phyloP scores from a whole-genome alignment of 352 stramenopile species.

The Pythium rishiriense region DNA sequence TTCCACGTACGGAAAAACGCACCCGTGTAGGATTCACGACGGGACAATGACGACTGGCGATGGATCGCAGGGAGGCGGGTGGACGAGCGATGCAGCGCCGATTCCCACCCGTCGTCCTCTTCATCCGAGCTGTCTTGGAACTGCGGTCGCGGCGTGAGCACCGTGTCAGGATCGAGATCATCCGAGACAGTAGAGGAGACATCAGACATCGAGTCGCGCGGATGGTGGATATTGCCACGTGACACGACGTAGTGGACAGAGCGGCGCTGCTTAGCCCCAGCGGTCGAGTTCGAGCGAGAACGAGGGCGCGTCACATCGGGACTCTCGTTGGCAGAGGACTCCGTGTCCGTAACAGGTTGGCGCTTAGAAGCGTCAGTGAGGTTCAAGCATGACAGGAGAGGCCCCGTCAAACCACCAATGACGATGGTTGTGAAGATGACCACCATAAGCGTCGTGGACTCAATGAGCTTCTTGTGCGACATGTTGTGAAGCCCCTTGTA shows the following conservation, averaged over 20 bases:
- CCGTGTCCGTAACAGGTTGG: conserved; percentile 8
- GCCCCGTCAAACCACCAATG: conserved; percentile 73
- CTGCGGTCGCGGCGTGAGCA: conserved; percentile 68
- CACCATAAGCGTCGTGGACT: conserved; percentile 86
- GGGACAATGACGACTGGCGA: conserved; percentile 30
- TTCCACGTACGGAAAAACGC: conserved; percentile 81
- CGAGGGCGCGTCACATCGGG: conserved; percentile 26
- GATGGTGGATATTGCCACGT: conserved; percentile 26
- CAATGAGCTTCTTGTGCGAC: conserved; percentile 79
- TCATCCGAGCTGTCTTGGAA: conserved; percentile 65
- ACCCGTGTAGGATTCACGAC: conserved; percentile 49
- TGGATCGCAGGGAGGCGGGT: conserved; percentile 33
- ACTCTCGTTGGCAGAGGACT: conserved; percentile 27
- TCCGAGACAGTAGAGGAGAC: conserved; percentile 11
- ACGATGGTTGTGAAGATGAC: conserved; percentile 87
- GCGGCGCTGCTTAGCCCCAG: conserved; percentile 36
- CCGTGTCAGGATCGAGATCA: conserved; percentile 35
- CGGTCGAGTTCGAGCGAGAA: conserved; percentile 6
- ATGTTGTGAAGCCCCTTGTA: conserved; percentile 66
- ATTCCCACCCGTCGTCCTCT: conserved; percentile 35
- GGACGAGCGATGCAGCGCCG: neutral
- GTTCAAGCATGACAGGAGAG: conserved; percentile 56
- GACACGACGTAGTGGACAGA: conserved; percentile 61
- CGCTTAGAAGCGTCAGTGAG: conserved; percentile 34
- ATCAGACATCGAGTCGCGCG: conserved; percentile 22